Conservation (phyloP, 768 basidiomycete species). For the Leccinellum luteum region DNA sequence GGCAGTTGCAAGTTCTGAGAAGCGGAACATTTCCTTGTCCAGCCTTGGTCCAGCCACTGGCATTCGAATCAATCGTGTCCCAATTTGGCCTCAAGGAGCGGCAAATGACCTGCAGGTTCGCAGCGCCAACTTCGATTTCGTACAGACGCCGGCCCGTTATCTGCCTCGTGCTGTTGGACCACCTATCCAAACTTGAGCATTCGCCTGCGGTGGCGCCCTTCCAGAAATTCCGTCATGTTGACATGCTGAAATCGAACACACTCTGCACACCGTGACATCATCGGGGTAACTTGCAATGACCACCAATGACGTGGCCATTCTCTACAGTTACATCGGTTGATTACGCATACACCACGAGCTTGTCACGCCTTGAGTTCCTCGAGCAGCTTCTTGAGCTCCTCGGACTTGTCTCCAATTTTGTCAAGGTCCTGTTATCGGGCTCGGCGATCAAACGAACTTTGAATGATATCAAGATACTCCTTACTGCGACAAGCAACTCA, state of each 20-base stretch:
- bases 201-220: background rate
- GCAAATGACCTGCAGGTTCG: slow-evolving; percentile 12
- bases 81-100: slow-evolving; percentile 14
- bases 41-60: background rate
- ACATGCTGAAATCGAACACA: background rate
- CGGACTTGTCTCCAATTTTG: slow-evolving; percentile 37
- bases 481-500: slow-evolving; percentile 65
- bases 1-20: slow-evolving; percentile 7
- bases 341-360: slow-evolving; percentile 1
- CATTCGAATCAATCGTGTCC: background rate
- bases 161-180: slow-evolving; percentile 24
- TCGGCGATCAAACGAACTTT: background rate
- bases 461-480: slow-evolving; percentile 10
- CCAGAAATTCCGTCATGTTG: background rate
- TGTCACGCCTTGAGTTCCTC: slow-evolving; percentile 54
- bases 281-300: background rate
- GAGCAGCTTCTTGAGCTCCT: slow-evolving; percentile 54
- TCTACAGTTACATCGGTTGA: background rate
- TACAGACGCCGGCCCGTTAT: slow-evolving; percentile 30
- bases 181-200: background rate
- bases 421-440: slow-evolving; percentile 52
- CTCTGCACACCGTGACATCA: slow-evolving; percentile 8
- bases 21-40: slow-evolving; percentile 1
- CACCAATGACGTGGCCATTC: slow-evolving; percentile 1
- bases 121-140: slow-evolving; percentile 13